Base-by-base conservation (phyloP, 108 stramenopile genomes). In the Cyclotella choctawhatcheeana region DNA sequence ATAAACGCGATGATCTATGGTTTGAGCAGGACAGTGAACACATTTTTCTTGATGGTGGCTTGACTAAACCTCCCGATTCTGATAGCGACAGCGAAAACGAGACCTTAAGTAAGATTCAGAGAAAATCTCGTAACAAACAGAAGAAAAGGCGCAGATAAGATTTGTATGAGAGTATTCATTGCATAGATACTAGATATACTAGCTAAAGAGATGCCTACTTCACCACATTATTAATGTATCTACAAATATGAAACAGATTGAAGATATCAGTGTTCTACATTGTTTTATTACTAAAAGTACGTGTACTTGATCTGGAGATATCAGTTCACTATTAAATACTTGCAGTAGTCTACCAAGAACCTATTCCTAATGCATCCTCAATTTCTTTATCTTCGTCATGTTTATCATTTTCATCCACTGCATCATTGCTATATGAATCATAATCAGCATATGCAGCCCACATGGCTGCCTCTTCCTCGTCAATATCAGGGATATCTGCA, bases 311-410 rank as follows among this genome's bases (percentile, higher is more conserved):
- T n/a, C n/a, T n/a, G n/a, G n/a, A n/a, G n/a, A n/a, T n/a, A n/a
- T n/a, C n/a, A n/a, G n/a, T n/a, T n/a, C n/a, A 18, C 18, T 20
- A 7, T 50, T 50, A 20, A 50, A n/a, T n/a, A n/a, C 12, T 18
- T 14, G 18, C 4, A 50, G 4, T 53, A 44, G 16, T n/a, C 66
- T 69, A 92, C 63, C 89, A 92, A 32, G 55, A 77, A 50, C 89
- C 89, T 27, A 93, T 79, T 7, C 92, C 92, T 21, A 93, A 54
- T 20, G 88, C 68, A 76, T 89, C 89, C 73, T 93, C 92, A 44
- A 93, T 93, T 22, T 89, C 88, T 25, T 62, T 50, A 33, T 93
- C 89, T 84, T 93, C 92, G 60, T 93, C 91, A 55, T 85, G 87
- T 17, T 86, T 80, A 48, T 85, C 85, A 55, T 81, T 52, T 47